A percentile compares a stretch with the other conserved stretches of the same genome.
Conservation (phyloP, 1,139 yeast species). For the Geotrichum phurueaensis region DNA sequence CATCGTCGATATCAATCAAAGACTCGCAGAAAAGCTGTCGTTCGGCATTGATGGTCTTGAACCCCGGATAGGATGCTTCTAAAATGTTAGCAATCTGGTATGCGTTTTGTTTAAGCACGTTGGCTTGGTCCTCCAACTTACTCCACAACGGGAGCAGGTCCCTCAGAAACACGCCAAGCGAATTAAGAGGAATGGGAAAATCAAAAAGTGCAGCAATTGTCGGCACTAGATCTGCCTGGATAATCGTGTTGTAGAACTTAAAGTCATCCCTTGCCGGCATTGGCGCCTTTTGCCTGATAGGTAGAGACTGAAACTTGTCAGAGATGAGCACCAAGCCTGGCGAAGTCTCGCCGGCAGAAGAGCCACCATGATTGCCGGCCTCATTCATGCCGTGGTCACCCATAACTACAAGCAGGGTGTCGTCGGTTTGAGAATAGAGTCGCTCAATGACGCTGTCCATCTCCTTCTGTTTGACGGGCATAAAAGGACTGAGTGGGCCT, state of each 20-base stretch:
- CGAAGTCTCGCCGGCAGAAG: constrained; percentile 84
- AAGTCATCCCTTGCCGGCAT: constrained; percentile 46
- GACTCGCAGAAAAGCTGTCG: constrained; percentile 20
- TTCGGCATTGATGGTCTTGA: constrained; percentile 15
- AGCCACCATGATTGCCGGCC: constrained; percentile 94
- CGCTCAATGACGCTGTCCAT: constrained; percentile 65
- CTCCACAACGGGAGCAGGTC: constrained; percentile 53
- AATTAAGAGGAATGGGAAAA: constrained; percentile 81
- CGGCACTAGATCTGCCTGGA: constrained; percentile 87
- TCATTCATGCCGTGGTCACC: constrained; percentile 95
- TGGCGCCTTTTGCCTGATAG: constrained; percentile 25
- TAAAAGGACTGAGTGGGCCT: constrained; percentile 74
- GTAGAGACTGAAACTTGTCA: constrained; percentile 42
- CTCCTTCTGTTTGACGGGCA: constrained; percentile 76
- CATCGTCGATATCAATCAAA: constrained; percentile 19
- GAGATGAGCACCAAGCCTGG: constrained; percentile 73
- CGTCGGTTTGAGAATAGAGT: constrained; percentile 49
- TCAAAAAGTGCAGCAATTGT: constrained; percentile 68
- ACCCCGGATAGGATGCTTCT: constrained; percentile 21
- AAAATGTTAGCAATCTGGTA: constrained; percentile 44
- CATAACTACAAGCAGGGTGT: constrained; percentile 65
- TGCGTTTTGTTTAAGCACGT: constrained; percentile 53
- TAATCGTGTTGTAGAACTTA: constrained; percentile 49
- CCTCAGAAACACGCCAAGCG: constrained; percentile 64
- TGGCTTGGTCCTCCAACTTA: constrained; percentile 32